Base-by-base conservation (phyloP, 371 early-diverging fungal species). In the Neoconidiobolus thromboides region DNA sequence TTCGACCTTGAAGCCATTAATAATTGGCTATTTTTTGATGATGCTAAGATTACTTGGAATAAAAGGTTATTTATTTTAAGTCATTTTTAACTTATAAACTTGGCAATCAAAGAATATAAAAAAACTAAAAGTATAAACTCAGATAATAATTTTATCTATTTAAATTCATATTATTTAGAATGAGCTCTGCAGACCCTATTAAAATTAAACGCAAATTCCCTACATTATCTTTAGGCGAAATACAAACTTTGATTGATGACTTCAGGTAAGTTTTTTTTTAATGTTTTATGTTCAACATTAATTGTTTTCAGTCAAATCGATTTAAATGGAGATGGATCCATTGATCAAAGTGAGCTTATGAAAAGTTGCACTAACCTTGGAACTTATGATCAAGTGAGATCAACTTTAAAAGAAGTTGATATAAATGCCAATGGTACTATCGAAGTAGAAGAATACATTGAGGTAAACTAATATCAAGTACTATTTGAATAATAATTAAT, bases 361-460 rank as follows among this genome's bases (percentile, higher is more conserved):
- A 67, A 83, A 55, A 81, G 80, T 36, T 80, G 82, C 61, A 79
- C 84, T 65, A 70, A 73, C 43, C 73, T 82, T 62, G 86, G 82
- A n/a, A 73, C 75, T 54, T 86, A 87, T 64, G 89, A 89, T 64
- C 81, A 87, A 63, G 79, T 89, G 60, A 80, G 86, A 54, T 71
- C 74, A 1, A 80, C 81, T 43, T 65, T 88, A 51, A 84, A 83
- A 67, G 71, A 81, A 60, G 79, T 88, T 36, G 78, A 79, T 51
- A 77, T 77, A 58, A 85, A 80, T 65, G 73, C 82, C 10, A 77
- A 79, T 9, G 84, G 82, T 63, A 79, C 80, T 64, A 80, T 88
- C 55, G 86, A 86, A 63, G 75, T 83, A 2, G 89, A 88, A 65
- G 89, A 89, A 65, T 88, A 86, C 68, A 74, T 88, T 39, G 87